Conservation (phyloP, 306 rosid genomes). For the Sicyos baderoa region DNA sequence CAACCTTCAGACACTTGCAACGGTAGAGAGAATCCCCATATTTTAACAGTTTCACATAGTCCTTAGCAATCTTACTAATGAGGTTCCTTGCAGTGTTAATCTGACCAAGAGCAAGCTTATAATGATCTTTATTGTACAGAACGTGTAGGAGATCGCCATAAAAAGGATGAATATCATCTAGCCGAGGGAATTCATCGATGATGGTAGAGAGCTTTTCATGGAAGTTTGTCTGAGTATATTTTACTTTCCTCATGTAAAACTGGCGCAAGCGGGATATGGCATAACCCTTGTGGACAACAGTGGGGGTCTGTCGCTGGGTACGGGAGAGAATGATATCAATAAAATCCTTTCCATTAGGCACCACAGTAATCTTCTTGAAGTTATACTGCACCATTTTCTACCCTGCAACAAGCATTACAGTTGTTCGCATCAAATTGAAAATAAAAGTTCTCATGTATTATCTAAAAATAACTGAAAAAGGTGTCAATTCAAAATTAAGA, state of each 20-base stretch:
- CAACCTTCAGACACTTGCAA: conserved; percentile 72
- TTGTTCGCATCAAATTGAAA: not conserved
- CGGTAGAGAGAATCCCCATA: conserved; percentile 79
- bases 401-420: conserved; percentile 10
- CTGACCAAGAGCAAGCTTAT: conserved; percentile 94
- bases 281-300: conserved; percentile 84
- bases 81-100: conserved; percentile 77
- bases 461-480: not conserved
- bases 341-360: conserved; percentile 78
- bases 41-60: conserved; percentile 69
- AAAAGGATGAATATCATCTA: conserved; percentile 73
- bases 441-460: not conserved
- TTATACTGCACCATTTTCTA: conserved; percentile 70
- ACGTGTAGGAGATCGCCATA: conserved; percentile 79
- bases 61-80: conserved; percentile 66
- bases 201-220: conserved; percentile 70
- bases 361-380: conserved; percentile 81
- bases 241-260: conserved; percentile 83
- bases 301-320: conserved; percentile 81
- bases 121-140: conserved; percentile 83
- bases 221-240: conserved; percentile 63
- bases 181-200: conserved; percentile 73
- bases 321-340: conserved; percentile 74
- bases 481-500: not conserved
- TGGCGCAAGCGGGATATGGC: conserved; percentile 67